These are phyloP conservation scores for Pittosporum tobira DNA, from an alignment of 129 eudicot genomes.

Conservation along the genomic window DNA sequence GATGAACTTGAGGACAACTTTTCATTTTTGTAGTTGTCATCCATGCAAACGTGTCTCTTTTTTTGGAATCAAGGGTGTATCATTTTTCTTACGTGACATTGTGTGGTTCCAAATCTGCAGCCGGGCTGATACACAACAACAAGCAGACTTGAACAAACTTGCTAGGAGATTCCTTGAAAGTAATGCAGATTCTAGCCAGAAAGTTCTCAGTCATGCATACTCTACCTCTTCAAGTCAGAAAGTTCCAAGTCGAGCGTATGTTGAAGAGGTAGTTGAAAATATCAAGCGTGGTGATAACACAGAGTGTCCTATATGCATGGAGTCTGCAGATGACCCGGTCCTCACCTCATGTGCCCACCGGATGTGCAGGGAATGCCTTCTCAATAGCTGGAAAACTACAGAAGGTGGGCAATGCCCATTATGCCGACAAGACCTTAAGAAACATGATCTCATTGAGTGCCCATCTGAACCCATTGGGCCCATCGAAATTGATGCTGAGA, in stretches of 20 bases:
- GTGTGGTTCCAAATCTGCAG: slow-evolving; percentile 14
- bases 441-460: slow-evolving; percentile 60
- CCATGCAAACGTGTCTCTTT: no score
- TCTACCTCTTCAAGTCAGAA: background rate
- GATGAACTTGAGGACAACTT: no score
- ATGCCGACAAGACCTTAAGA: slow-evolving; percentile 54
- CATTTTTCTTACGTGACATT: background rate
- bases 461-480: slow-evolving; percentile 50
- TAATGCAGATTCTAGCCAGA: slow-evolving; percentile 5
- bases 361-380: slow-evolving; percentile 85
- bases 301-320: slow-evolving; percentile 87
- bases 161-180: slow-evolving; percentile 8
- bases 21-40: no score
- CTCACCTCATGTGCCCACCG: slow-evolving; percentile 81
- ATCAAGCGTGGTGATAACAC: slow-evolving; percentile 48
- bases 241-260: slow-evolving; percentile 41
- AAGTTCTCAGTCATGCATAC: no score
- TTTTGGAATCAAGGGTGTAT: no score
- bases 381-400: slow-evolving; percentile 64
- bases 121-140: slow-evolving; percentile 47
- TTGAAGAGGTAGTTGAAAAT: slow-evolving; percentile 73
- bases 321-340: slow-evolving; percentile 83
- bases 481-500: slow-evolving; percentile 58
- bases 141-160: slow-evolving; percentile 28
- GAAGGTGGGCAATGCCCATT: slow-evolving; percentile 58